Evolutionary conservation across 1,139 yeast genomes (phyloP).

Genomic region (Eremothecium sinecaudum): DNA sequence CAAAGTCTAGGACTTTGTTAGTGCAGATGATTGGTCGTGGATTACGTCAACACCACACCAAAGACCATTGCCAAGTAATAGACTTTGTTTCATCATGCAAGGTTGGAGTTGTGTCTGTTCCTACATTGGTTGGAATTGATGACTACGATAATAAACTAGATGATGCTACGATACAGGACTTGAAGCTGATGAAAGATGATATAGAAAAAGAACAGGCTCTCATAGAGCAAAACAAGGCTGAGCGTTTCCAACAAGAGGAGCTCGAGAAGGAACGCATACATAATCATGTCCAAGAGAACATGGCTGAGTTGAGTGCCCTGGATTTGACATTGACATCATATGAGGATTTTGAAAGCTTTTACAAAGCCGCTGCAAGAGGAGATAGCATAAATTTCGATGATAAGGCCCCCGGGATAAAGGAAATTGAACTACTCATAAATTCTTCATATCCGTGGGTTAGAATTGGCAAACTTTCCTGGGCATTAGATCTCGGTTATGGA

Average conservation of each 20-base stretch:
- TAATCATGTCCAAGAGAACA: conserved; percentile 5
- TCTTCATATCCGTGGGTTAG: conserved; percentile 29
- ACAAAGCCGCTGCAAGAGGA: conserved; percentile 10
- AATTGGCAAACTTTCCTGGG: conserved; percentile 24
- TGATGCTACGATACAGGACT: conserved; percentile 32
- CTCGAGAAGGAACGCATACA: conserved; percentile 3
- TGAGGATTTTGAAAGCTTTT: conserved; percentile 26
- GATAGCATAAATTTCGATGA: conserved; percentile 5
- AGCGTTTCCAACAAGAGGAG: conserved; percentile 4
- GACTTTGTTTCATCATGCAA: conserved; percentile 63
- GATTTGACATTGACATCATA: conserved; percentile 29
- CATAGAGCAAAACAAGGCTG: conserved; percentile 4
- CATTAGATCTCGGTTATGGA: conserved; percentile 16
- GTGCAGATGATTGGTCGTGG: conserved; percentile 94
- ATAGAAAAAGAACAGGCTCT: conserved; percentile 20
- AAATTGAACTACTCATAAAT: conserved; percentile 11
- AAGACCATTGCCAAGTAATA: conserved; percentile 60
- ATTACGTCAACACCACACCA: conserved; percentile 51
- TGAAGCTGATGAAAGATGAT: conserved; percentile 27
- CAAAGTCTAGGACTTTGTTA: conserved; percentile 59
- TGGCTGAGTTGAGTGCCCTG: conserved; percentile 14
- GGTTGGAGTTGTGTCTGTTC: conserved; percentile 52
- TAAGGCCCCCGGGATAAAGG: conserved; percentile 10
- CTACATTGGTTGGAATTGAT: conserved; percentile 46
- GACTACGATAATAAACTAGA: conserved; percentile 29